Evolutionary conservation across 1,284 basidiomycete species (phyloP).

Genomic region (Bjerkandera adusta): DNA sequence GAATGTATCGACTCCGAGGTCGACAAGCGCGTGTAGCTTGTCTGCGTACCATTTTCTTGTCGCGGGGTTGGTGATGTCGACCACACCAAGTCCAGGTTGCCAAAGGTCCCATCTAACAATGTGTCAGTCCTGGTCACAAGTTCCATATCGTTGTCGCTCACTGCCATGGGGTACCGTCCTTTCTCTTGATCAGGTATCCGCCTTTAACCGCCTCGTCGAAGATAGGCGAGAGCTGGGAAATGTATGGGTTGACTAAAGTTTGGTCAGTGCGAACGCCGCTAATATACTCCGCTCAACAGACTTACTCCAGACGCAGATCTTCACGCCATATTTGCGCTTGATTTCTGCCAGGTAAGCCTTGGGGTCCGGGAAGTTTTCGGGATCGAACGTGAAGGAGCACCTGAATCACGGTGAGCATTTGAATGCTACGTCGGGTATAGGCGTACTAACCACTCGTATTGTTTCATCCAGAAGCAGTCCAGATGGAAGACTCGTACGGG

Average conservation of each 20-base stretch:
- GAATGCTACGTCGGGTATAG: background rate
- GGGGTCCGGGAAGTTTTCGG: conserved; percentile 73
- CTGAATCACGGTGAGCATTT: conserved; percentile 29
- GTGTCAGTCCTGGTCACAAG: background rate
- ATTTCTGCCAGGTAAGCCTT: conserved; percentile 64
- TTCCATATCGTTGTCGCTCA: conserved; percentile 30
- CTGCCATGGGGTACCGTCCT: conserved; percentile 73
- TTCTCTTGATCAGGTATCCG: conserved; percentile 70
- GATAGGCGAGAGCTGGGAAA: conserved; percentile 66
- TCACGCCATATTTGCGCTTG: conserved; percentile 67
- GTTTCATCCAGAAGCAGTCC: conserved; percentile 83
- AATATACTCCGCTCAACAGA: conserved; percentile 14
- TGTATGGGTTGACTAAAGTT: conserved; percentile 60
- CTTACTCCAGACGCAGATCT: conserved; percentile 75
- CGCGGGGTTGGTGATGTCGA: conserved; percentile 72
- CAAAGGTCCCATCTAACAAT: conserved; percentile 61
- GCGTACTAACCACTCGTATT: conserved; percentile 59
- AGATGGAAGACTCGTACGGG: conserved; percentile 76
- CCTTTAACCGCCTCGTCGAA: conserved; percentile 68
- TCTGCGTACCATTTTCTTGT: conserved; percentile 66
- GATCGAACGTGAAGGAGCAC: conserved; percentile 78
- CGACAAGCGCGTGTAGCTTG: conserved; percentile 59
- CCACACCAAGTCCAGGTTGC: conserved; percentile 69
- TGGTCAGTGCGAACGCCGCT: background rate
- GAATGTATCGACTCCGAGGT: conserved; percentile 70